Conservation (phyloP, 306 rosid genomes). For the Trifolium fragiferum region DNA sequence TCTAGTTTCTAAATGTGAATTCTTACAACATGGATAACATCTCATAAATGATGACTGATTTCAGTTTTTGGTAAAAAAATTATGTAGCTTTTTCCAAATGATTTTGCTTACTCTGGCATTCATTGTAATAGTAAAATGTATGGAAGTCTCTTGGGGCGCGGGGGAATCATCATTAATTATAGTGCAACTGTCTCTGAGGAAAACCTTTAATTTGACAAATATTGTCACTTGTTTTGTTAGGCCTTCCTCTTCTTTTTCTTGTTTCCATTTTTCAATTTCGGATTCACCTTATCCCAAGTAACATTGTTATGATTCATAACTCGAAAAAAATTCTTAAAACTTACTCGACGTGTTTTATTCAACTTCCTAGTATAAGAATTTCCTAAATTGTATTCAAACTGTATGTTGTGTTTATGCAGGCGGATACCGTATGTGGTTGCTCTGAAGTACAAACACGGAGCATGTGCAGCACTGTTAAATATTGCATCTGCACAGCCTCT, state of each 20-base stretch:
- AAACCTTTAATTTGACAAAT: neutral
- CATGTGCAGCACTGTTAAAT: conserved; percentile 90
- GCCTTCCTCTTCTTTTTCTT: neutral
- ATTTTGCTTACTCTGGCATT: neutral
- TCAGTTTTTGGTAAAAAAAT: neutral
- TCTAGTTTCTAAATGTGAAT: neutral
- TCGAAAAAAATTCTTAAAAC: neutral
- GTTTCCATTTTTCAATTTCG: conserved; percentile 9
- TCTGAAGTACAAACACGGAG: conserved; percentile 70
- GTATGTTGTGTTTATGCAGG: conserved; percentile 54
- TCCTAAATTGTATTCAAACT: conserved; percentile 24
- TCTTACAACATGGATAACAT: conserved; percentile 15
- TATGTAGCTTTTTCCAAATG: conserved; percentile 3
- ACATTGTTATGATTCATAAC: neutral
- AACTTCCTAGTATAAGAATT: neutral
- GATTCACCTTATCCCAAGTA: neutral
- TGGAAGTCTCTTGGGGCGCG: neutral
- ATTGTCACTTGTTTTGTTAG: conserved; percentile 14
- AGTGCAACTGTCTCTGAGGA: neutral
- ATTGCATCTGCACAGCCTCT: conserved; percentile 94
- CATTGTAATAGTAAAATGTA: neutral
- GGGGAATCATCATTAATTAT: neutral
- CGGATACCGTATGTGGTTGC: conserved; percentile 88
- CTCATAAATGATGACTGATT: neutral
- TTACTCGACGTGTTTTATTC: neutral